These are phyloP conservation scores for Diaporthe destruens DNA, from an alignment of 2,329 filamentous ascomycete species.

Conservation along the genomic window DNA sequence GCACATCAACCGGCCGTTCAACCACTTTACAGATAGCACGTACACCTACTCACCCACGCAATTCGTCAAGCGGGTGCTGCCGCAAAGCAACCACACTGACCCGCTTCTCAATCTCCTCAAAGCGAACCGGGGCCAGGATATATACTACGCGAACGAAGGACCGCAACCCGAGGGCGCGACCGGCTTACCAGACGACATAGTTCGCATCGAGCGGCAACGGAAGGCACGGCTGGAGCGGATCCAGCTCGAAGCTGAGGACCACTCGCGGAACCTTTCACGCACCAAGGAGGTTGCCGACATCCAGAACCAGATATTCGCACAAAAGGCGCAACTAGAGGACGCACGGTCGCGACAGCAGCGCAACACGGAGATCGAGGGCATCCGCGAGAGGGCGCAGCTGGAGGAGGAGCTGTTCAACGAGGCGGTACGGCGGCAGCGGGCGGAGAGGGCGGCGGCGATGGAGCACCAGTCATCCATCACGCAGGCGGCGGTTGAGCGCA, in stretches of 20 bases:
- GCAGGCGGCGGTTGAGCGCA: constrained; percentile 59
- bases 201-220: constrained; percentile 63
- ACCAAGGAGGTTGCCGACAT: constrained; percentile 64
- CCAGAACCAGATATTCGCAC: constrained; percentile 63
- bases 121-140: constrained; percentile 64
- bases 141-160: constrained; percentile 66
- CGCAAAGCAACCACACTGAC: constrained; percentile 52
- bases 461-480: constrained; percentile 62
- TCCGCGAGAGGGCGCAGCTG: constrained; percentile 59
- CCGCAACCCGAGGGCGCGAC: constrained; percentile 66
- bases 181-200: constrained; percentile 64
- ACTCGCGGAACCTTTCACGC: constrained; percentile 60
- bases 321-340: constrained; percentile 65
- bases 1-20: constrained; percentile 70
- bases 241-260: constrained; percentile 62
- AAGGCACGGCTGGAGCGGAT: constrained; percentile 60
- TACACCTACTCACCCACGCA: constrained; percentile 75
- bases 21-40: constrained; percentile 64
- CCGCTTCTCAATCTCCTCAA: constrained; percentile 62
- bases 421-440: constrained; percentile 53
- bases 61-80: constrained; percentile 66
- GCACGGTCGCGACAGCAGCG: constrained; percentile 61
- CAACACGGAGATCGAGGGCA: constrained; percentile 57
- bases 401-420: constrained; percentile 60
- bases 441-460: constrained; percentile 54